Evolutionary conservation across 345 rosid species (phyloP).

Genomic region (Eucalyptus regnans): DNA sequence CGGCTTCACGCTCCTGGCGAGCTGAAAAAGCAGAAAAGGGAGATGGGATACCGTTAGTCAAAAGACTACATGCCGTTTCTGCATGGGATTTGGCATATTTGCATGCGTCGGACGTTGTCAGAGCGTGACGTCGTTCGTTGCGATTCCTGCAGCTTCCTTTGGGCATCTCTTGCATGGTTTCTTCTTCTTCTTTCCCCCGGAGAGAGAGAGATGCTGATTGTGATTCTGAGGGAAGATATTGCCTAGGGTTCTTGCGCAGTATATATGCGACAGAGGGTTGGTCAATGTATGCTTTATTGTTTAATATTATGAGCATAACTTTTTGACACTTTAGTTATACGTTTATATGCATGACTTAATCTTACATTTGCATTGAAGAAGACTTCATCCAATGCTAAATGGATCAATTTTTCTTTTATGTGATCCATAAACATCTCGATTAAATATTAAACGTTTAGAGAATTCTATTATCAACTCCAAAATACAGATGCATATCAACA

Average conservation of each 20-base stretch:
- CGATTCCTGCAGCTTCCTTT: not conserved
- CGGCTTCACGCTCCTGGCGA: not conserved
- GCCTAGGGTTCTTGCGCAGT: too few species aligned
- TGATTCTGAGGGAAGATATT: not conserved
- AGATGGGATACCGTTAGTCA: not conserved
- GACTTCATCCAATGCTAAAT: not conserved
- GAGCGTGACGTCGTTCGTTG: not conserved
- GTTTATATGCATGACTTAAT: not conserved
- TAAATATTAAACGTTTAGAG: not conserved
- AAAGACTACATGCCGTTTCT: not conserved
- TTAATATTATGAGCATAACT: not conserved
- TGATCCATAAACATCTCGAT: not conserved
- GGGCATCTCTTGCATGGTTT: not conserved
- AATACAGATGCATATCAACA: not conserved
- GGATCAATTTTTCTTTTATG: not conserved
- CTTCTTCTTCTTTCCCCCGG: not conserved
- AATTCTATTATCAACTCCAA: not conserved
- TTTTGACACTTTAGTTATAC: not conserved
- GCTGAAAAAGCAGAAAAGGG: not conserved
- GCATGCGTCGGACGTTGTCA: not conserved
- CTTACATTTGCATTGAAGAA: not conserved
- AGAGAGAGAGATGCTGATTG: not conserved
- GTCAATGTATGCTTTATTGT: not conserved
- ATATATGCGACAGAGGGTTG: too few species aligned
- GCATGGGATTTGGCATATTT: not conserved